Percentiles rank a stretch among this genome's conserved stretches.
phyloP scores from a whole-genome alignment of 352 stramenopile genomes.

The Globisporangium iwayamae region DNA sequence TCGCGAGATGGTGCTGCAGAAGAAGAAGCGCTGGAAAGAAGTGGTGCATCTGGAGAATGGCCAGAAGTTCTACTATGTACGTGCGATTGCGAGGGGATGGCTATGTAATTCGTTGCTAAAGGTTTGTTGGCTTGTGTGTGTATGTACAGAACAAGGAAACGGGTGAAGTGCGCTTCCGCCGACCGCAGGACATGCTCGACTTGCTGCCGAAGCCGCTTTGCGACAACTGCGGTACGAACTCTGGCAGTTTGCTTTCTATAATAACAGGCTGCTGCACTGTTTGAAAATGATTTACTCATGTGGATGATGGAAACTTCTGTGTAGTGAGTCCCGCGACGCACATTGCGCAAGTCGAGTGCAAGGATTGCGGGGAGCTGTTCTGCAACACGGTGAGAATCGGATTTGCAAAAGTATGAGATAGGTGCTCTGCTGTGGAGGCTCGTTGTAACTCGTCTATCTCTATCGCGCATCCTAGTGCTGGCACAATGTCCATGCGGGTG shows the following conservation, averaged over 20 bases:
- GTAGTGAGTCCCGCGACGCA: conserved; percentile 18
- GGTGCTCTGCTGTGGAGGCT: background rate
- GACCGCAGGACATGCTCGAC: conserved; percentile 91
- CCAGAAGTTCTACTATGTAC: conserved; percentile 88
- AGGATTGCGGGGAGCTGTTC: conserved; percentile 87
- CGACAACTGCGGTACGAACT: conserved; percentile 79
- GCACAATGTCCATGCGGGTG: conserved; percentile 82
- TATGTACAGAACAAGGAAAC: conserved; percentile 85
- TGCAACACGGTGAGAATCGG: conserved; percentile 56
- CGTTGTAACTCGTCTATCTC: background rate
- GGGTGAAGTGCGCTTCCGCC: conserved; percentile 88
- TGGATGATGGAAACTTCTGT: background rate
- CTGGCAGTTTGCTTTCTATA: background rate
- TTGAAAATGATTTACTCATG: background rate
- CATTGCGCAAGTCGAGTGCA: conserved; percentile 83
- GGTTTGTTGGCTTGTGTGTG: background rate
- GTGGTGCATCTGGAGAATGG: conserved; percentile 77
- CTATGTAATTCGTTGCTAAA: background rate
- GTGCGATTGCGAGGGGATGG: conserved; percentile 5
- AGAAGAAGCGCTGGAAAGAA: conserved; percentile 90
- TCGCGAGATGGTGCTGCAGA: conserved; percentile 40
- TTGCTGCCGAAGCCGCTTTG: conserved; percentile 84
- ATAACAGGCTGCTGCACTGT: background rate
- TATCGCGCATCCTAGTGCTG: conserved; percentile 58
- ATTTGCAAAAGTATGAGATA: background rate